Evolutionary conservation across 2,329 filamentous ascomycete genomes (phyloP).

Genomic region (Colletotrichum sp.): DNA sequence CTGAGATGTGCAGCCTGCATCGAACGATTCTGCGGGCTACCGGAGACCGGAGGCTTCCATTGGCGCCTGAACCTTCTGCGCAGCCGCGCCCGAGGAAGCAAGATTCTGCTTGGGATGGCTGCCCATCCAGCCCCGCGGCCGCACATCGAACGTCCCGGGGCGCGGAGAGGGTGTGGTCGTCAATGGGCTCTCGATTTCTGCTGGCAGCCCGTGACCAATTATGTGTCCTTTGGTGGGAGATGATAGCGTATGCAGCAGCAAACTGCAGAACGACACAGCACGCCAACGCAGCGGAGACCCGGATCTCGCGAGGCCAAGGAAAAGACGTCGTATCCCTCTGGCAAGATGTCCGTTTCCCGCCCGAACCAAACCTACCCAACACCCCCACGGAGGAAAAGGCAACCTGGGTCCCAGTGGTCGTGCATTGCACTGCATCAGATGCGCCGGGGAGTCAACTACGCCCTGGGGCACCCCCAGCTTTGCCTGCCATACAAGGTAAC

Average conservation of each 20-base stretch:
- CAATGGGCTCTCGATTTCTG: neutral
- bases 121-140: neutral
- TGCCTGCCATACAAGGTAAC: neutral
- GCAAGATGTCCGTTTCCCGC: neutral
- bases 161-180: constrained; percentile 9
- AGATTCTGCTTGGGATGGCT: neutral
- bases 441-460: neutral
- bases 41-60: neutral
- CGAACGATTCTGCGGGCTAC: constrained; percentile 19
- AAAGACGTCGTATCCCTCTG: neutral
- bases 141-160: neutral
- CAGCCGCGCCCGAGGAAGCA: neutral
- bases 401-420: neutral
- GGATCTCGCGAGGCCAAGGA: neutral
- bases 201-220: neutral
- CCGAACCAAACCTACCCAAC: neutral
- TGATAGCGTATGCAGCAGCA: neutral
- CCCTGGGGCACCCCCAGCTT: neutral
- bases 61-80: neutral
- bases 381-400: neutral
- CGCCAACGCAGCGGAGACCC: neutral
- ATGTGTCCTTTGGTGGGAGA: neutral
- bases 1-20: constrained; percentile 9
- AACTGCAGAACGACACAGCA: neutral
- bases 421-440: constrained; percentile 20